Percentiles rank a stretch among this genome's conserved stretches.
These are phyloP conservation scores for Talaromyces ruber DNA, from an alignment of 495 filamentous ascomycete genomes.

Conservation along the genomic window DNA sequence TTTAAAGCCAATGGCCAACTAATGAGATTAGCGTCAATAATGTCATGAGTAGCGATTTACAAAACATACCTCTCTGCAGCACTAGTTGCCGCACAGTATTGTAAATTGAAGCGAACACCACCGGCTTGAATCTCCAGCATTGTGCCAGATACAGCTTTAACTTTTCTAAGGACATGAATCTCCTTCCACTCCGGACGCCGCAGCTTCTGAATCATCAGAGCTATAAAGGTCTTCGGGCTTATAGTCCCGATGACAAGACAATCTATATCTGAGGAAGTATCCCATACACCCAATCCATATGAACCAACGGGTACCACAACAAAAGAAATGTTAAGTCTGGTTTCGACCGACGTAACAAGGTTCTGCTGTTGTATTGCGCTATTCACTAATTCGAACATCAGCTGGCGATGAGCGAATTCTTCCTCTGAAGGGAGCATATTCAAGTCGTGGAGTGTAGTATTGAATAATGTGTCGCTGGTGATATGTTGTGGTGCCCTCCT, in stretches of 20 bases:
- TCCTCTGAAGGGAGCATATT: constrained; percentile 2
- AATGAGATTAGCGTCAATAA: constrained; percentile 6
- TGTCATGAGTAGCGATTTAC: background rate
- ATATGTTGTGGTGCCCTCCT: background rate
- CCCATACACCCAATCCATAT: constrained; percentile 50
- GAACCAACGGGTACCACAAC: constrained; percentile 50
- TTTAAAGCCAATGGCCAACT: constrained; percentile 22
- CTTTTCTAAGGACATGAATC: constrained; percentile 41
- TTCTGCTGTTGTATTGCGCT: background rate
- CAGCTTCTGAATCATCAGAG: constrained; percentile 40
- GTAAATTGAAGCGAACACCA: constrained; percentile 45
- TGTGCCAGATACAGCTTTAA: constrained; percentile 40
- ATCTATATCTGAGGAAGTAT: constrained; percentile 46
- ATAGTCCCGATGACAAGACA: constrained; percentile 50
- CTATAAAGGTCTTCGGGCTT: constrained; percentile 45
- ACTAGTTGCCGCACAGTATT: constrained; percentile 46
- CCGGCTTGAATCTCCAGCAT: constrained; percentile 46
- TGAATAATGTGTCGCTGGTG: background rate
- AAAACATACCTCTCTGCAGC: constrained; percentile 27
- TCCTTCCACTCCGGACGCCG: constrained; percentile 26
- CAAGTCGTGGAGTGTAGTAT: background rate
- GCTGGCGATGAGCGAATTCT: constrained; percentile 1
- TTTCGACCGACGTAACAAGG: background rate
- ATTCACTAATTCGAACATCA: constrained; percentile 5
- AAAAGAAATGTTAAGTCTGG: constrained; percentile 20